A percentile compares a stretch with the other conserved stretches of the same genome.
Conservation (phyloP, 2,329 filamentous ascomycete species). For the Epichloe scottii region DNA sequence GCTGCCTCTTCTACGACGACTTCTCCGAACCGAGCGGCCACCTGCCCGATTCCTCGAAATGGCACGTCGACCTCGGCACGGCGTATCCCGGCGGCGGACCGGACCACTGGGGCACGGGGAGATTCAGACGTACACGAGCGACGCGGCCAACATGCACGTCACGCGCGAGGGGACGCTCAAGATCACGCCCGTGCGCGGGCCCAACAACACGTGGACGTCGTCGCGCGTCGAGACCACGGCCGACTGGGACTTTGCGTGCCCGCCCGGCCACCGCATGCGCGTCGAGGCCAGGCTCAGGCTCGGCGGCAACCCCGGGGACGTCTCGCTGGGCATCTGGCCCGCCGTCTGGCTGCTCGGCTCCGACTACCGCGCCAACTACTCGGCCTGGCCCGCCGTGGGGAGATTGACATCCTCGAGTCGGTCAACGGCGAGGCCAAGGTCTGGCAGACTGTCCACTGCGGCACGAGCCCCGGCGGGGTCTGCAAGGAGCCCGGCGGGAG, state of each 20-base stretch:
- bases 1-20: slow-evolving; percentile 17
- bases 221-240: slow-evolving; percentile 27
- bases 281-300: slow-evolving; percentile 27
- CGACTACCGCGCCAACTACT: slow-evolving; percentile 24
- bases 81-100: slow-evolving; percentile 30
- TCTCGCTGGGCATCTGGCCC: slow-evolving; percentile 31
- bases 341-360: slow-evolving; percentile 34
- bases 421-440: slow-evolving; percentile 24
- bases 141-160: slow-evolving; percentile 26
- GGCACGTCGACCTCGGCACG: slow-evolving; percentile 32
- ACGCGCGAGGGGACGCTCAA: slow-evolving; percentile 22
- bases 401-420: slow-evolving; percentile 33
- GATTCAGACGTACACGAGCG: slow-evolving; percentile 31
- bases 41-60: slow-evolving; percentile 26
- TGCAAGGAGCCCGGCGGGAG: slow-evolving; percentile 30
- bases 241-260: slow-evolving; percentile 22
- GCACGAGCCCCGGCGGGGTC: slow-evolving; percentile 23
- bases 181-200: slow-evolving; percentile 20
- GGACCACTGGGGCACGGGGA: slow-evolving; percentile 36
- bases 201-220: slow-evolving; percentile 28
- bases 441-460: slow-evolving; percentile 31
- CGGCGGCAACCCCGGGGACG: slow-evolving; percentile 12
- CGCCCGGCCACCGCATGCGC: slow-evolving; percentile 20
- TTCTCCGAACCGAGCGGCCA: slow-evolving; percentile 8
- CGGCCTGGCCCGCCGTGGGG: slow-evolving; percentile 28